These are phyloP conservation scores for Cordyceps tenuipes DNA, from an alignment of 2,329 filamentous ascomycete genomes.

Conservation along the genomic window DNA sequence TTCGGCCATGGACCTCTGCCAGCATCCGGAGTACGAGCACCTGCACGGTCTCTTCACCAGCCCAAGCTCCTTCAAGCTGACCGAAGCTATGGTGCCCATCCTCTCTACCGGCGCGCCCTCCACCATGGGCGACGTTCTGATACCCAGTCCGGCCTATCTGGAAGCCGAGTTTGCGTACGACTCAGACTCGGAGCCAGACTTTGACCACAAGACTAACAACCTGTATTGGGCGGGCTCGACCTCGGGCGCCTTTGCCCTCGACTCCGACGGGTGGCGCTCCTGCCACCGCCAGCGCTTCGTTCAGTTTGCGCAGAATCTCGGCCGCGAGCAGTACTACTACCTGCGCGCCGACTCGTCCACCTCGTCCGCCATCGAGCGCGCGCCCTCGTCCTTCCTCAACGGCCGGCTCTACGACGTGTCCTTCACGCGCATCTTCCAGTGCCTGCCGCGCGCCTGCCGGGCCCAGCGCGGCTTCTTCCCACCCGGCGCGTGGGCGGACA, in stretches of 20 bases:
- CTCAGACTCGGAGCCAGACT: conserved; percentile 31
- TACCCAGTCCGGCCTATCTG: conserved; percentile 43
- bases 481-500: conserved; percentile 23
- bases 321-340: conserved; percentile 22
- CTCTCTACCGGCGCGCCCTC: conserved; percentile 36
- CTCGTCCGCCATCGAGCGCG: conserved; percentile 13
- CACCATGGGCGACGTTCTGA: conserved; percentile 43
- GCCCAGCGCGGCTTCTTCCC: conserved; percentile 26
- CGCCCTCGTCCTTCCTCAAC: conserved; percentile 26
- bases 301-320: conserved; percentile 26
- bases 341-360: conserved; percentile 15
- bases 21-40: conserved; percentile 32
- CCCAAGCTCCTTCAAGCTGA: conserved; percentile 33
- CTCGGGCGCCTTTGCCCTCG: conserved; percentile 36
- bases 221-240: conserved; percentile 52
- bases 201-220: conserved; percentile 40
- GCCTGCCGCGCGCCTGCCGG: conserved; percentile 28
- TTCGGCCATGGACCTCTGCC: conserved; percentile 31
- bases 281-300: conserved; percentile 43
- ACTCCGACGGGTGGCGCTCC: conserved; percentile 27
- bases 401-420: conserved; percentile 33
- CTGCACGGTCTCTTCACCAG: conserved; percentile 38
- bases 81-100: conserved; percentile 35
- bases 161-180: conserved; percentile 34
- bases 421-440: conserved; percentile 40